A percentile compares a stretch with the other conserved stretches of the same genome.
Conservation (phyloP, 108 stramenopile species). For the Cyclotella atomus region DNA sequence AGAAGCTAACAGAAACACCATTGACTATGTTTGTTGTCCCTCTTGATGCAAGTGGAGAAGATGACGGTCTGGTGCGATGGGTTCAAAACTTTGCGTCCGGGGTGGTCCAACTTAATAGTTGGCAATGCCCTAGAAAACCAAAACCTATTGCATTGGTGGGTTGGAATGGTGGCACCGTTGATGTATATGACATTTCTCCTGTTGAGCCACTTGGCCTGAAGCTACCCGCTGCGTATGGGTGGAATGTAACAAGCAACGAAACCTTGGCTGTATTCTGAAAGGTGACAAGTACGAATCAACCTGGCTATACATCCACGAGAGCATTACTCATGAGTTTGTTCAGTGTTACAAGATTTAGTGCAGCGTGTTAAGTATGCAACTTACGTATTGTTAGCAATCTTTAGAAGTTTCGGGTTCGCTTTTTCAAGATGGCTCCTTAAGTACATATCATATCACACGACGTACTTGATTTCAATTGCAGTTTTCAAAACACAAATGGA, state of each 20-base stretch:
- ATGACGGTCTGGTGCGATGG: constrained; percentile 43
- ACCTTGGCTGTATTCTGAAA: constrained; percentile 5
- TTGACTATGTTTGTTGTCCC: constrained; percentile 27
- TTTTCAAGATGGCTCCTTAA: no score
- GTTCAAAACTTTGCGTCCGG: constrained; percentile 68
- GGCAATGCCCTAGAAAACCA: constrained; percentile 13
- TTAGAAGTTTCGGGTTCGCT: no score
- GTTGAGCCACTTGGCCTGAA: neutral
- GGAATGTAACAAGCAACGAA: neutral
- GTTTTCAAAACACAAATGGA: no score
- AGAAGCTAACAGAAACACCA: neutral
- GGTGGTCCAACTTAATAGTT: constrained; percentile 11
- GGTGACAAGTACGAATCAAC: constrained; percentile 3
- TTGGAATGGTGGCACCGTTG: constrained; percentile 59
- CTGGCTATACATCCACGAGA: neutral
- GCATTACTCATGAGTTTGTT: constrained; percentile 6
- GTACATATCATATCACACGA: no score
- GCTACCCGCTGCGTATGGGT: no score
- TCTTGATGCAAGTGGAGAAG: constrained; percentile 53
- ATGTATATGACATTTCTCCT: constrained; percentile 54
- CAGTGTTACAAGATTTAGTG: neutral
- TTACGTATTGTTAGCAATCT: no score
- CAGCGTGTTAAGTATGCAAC: neutral
- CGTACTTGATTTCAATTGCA: no score
- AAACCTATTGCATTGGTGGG: constrained; percentile 36